phyloP scores from a whole-genome alignment of 495 filamentous ascomycete genomes.

The Aspergillus campestris region DNA sequence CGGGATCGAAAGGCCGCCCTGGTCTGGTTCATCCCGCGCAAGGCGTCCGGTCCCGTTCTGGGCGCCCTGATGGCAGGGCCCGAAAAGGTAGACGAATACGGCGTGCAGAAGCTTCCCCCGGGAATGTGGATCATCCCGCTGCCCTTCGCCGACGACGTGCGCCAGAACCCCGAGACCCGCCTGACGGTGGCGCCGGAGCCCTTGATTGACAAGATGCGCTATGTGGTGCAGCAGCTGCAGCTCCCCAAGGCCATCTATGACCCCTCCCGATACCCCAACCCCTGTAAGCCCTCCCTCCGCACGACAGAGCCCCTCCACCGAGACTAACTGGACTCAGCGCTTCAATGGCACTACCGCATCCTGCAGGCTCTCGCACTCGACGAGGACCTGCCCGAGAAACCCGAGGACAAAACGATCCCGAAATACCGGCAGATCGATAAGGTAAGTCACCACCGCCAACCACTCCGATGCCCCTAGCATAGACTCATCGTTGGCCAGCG shows the following conservation, averaged over 20 bases:
- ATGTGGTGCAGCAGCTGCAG: constrained; percentile 76
- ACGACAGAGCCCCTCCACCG: neutral
- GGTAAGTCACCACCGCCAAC: constrained; percentile 17
- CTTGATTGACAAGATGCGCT: constrained; percentile 73
- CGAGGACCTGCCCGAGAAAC: constrained; percentile 75
- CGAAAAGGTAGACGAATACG: constrained; percentile 56
- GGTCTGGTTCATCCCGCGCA: constrained; percentile 82
- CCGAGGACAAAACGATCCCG: constrained; percentile 78
- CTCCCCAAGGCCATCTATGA: constrained; percentile 80
- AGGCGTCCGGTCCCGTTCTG: constrained; percentile 66
- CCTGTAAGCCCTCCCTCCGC: constrained; percentile 31
- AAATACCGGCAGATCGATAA: constrained; percentile 82
- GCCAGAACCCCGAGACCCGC: constrained; percentile 57
- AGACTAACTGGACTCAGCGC: constrained; percentile 23
- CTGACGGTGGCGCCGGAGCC: constrained; percentile 52
- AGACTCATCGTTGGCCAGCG: constrained; percentile 30
- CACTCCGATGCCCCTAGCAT: neutral
- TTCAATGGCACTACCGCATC: constrained; percentile 98
- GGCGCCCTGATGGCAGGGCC: constrained; percentile 72
- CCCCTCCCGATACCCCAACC: constrained; percentile 85
- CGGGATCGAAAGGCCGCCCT: constrained; percentile 69
- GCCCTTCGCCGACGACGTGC: constrained; percentile 86
- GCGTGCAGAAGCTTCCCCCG: constrained; percentile 62
- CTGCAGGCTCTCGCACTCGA: constrained; percentile 87
- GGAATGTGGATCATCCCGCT: constrained; percentile 86